Evolutionary conservation across 2,329 filamentous ascomycete species (phyloP), one percentile per base, ranked within the genome.

Genomic region (Pseudocercospora fijiensis): DNA sequence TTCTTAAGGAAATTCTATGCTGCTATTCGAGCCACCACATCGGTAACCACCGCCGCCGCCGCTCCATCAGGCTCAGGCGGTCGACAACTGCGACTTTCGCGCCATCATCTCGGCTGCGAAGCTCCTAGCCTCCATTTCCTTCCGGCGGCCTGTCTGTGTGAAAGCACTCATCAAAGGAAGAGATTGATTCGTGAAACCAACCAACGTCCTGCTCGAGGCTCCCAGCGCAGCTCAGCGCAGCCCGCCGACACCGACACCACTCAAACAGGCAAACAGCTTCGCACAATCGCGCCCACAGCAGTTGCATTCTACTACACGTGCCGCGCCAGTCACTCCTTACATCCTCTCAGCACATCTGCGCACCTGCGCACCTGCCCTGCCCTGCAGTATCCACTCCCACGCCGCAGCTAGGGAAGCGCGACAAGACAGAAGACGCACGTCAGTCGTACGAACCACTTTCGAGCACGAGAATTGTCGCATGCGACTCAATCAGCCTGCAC

Each of bases 361-460:
- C 53, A 45, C 59, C 33, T 41, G 22, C 47, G 20, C 49, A 41
- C 49, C 26, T 37, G 47, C 49, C 49, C 26, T 37, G 47, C 49
- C 45, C 33, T 41, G 28, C 43, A 43, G 57, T 55, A 18, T 63
- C 49, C 33, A 57, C 57, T 20, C 16, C 57, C 47, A 27, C 55
- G 60, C 30, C 59, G 59, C 51, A 57, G 59, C 61, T 59, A 59
- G 56, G 61, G 57, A 63, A 60, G 57, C 57, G 61, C 61, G 57
- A 63, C 41, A 59, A 59, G 45, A 59, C 47, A 49, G 41, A 56
- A 51, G 24, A 63, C 58, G 58, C 61, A 63, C 28, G 37, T 52
- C 58, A 61, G 67, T 69, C 37, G 56, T 61, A 67, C 66, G 66
- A 62, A 68, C 66, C 66, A 63, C 28, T 45, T 55, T 65, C 53